phyloP scores from a whole-genome alignment of 2,329 filamentous ascomycete genomes.

The Sarocladium strictum region DNA sequence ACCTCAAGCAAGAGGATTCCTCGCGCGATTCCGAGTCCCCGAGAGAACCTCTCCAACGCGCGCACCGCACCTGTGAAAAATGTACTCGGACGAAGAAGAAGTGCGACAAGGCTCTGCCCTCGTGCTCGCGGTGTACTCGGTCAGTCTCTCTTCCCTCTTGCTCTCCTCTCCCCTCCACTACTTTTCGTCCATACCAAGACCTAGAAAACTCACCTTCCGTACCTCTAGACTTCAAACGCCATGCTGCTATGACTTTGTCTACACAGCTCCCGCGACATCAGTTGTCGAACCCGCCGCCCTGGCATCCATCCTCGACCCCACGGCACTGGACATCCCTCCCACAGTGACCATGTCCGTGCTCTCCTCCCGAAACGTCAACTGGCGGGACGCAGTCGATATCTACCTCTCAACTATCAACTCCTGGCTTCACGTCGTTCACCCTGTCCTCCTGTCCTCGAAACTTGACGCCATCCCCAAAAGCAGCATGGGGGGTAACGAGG shows the following conservation, averaged over 20 bases:
- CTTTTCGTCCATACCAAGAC: too few relatives aligned
- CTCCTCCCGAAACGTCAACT: constrained; percentile 26
- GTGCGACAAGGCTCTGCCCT: constrained; percentile 30
- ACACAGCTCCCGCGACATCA: constrained; percentile 27
- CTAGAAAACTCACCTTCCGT: not conserved
- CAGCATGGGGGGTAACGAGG: not conserved
- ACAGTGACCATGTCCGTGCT: constrained; percentile 33
- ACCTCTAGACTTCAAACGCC: constrained; percentile 12
- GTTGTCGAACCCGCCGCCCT: constrained; percentile 20
- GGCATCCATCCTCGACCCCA: constrained; percentile 17
- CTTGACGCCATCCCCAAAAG: constrained; percentile 16
- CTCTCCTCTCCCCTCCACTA: not conserved
- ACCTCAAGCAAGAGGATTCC: constrained; percentile 13
- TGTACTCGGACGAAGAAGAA: constrained; percentile 33
- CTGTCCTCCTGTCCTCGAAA: constrained; percentile 29
- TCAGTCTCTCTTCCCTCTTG: constrained; percentile 13
- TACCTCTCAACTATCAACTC: constrained; percentile 36
- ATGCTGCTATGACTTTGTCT: constrained; percentile 31
- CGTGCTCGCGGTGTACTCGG: constrained; percentile 29
- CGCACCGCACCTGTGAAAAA: constrained; percentile 31
- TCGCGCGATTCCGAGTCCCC: constrained; percentile 24
- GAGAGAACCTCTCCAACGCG: constrained; percentile 21
- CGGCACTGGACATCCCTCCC: constrained; percentile 25
- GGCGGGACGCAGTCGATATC: constrained; percentile 29
- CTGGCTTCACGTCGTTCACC: constrained; percentile 36